Evolutionary conservation across 176 grass and related monocot species (phyloP), one percentile per base, ranked within the genome.

Genomic region (Pharus latifolius): DNA sequence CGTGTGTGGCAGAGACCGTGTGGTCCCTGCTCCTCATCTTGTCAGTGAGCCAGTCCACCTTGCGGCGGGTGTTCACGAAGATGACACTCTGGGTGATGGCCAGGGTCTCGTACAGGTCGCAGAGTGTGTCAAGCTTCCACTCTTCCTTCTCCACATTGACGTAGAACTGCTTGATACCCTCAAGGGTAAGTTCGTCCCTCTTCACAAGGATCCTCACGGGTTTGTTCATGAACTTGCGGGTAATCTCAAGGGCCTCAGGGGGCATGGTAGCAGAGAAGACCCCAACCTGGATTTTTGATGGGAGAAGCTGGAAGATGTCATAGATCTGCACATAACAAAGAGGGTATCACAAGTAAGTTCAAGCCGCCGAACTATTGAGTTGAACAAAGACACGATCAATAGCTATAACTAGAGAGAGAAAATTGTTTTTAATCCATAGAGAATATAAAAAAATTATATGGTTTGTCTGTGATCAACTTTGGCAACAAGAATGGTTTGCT

Each of bases 251-350:
- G 41, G 85, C 85, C 30, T 88, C 91, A 45, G 91, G 91, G 7
- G 91, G 91, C 91, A 94, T 94, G 16, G 91, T 94, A 41, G 91
- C 86, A 61, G 91, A 94, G 80, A 94, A 94, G 10, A 94, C 85
- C 1, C 82, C 91, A 3, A 94, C 91, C 62, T 94, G 91, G 38
- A 89, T 87, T 49, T 90, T 89, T 7, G 62, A 64, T 52, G 85
- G 91, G 70, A 89, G 91, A 55, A 89, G 86, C 79, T 89, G 91
- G 67, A 88, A 89, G 43, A 89, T 88, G 49, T 94, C 91, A 61
- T 91, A 91, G 61, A 91, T 91, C 88, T 91, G 80, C 70, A 75
- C 18, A 4, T 19, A 25, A 57, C 35, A 67, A n/a, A 79, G 1
- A 13, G 2, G 50, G 26, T 2, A 27, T 5, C 14, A 32, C 6